Conservation (phyloP, 331 rosid genomes). For the Spiraea crenata region DNA sequence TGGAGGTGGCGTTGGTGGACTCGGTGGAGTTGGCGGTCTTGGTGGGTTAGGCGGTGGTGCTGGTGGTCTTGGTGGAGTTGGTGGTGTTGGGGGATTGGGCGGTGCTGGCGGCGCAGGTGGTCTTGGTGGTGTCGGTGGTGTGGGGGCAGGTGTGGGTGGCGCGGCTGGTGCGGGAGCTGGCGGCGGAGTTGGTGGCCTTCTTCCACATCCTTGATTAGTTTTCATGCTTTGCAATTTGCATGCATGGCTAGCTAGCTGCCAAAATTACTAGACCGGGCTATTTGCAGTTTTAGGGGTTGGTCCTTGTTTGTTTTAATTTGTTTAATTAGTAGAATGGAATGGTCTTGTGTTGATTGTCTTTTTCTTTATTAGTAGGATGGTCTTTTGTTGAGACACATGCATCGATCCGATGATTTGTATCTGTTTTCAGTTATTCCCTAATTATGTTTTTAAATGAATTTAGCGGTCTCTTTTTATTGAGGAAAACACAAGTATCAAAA, state of each 20-base stretch:
- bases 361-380: neutral
- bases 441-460: neutral
- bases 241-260: neutral
- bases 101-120: slow-evolving; percentile 28
- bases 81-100: slow-evolving; percentile 33
- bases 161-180: slow-evolving; percentile 2
- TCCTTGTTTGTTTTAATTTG: neutral
- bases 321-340: neutral
- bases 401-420: slow-evolving; percentile 3
- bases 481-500: too few species aligned
- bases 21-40: neutral
- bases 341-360: neutral
- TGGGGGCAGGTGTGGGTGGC: neutral
- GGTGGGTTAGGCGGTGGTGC: slow-evolving; percentile 22
- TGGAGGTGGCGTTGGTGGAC: slow-evolving; percentile 16
- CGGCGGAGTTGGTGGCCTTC: slow-evolving; percentile 23
- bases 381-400: neutral
- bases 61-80: slow-evolving; percentile 35
- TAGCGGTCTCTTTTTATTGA: too few species aligned
- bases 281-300: neutral
- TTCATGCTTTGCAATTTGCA: neutral
- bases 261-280: neutral
- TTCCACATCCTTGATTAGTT: neutral
- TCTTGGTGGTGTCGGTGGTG: neutral
- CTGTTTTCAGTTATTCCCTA: neutral